Evolutionary conservation across 306 rosid species (phyloP).

Genomic region (Urtica urens): DNA sequence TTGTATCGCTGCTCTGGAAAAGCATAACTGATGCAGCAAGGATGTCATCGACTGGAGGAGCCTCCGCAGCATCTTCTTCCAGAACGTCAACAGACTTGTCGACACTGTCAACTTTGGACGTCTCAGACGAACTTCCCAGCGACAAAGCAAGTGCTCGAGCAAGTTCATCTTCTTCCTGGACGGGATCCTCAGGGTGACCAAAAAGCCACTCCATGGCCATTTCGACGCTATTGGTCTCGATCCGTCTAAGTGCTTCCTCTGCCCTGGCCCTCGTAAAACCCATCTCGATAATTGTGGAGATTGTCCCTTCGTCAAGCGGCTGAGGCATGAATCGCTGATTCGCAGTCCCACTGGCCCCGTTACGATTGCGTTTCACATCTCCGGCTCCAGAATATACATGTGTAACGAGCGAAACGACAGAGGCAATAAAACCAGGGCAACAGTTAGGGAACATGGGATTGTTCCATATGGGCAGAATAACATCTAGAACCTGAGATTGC

Average conservation of each 20-base stretch:
- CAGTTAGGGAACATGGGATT: slow-evolving; percentile 72
- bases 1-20: slow-evolving; percentile 76
- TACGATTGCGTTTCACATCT: slow-evolving; percentile 76
- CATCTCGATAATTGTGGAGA: slow-evolving; percentile 89
- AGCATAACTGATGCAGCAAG: slow-evolving; percentile 66
- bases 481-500: slow-evolving; percentile 94
- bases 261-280: slow-evolving; percentile 97
- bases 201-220: slow-evolving; percentile 99
- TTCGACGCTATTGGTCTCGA: slow-evolving; percentile 94
- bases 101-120: slow-evolving; percentile 61
- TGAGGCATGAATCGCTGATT: slow-evolving; percentile 70
- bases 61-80: slow-evolving; percentile 66
- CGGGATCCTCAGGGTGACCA: slow-evolving; percentile 92
- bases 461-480: slow-evolving; percentile 81
- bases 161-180: slow-evolving; percentile 97
- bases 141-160: slow-evolving; percentile 94
- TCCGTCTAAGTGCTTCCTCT: slow-evolving; percentile 92
- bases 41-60: slow-evolving; percentile 88
- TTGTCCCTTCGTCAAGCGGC: slow-evolving; percentile 87
- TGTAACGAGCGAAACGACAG: slow-evolving; percentile 75
- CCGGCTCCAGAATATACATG: slow-evolving; percentile 94
- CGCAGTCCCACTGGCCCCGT: slow-evolving; percentile 51
- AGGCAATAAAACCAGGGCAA: slow-evolving; percentile 73
- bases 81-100: slow-evolving; percentile 68
- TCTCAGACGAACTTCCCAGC: slow-evolving; percentile 80